phyloP scores from a whole-genome alignment of 176 grass and related monocot species.

The Juncus inflexus region DNA sequence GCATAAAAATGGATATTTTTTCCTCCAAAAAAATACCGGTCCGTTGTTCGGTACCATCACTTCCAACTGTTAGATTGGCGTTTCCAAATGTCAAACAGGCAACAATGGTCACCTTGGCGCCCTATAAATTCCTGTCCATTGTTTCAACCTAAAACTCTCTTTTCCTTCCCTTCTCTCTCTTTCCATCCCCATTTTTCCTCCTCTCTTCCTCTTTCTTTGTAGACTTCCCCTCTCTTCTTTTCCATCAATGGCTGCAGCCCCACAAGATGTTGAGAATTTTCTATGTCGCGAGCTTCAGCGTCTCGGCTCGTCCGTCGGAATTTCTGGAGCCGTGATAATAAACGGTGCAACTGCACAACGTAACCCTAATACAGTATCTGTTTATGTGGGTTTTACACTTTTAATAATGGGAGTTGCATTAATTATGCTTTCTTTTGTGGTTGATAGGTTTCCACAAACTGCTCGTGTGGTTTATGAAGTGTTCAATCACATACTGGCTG shows the following conservation, averaged over 20 bases:
- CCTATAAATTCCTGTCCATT: too few species aligned
- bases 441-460: background rate
- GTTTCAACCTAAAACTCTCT: too few species aligned
- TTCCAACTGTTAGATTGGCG: too few species aligned
- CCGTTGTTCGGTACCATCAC: too few species aligned
- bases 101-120: too few species aligned
- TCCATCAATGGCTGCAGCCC: background rate
- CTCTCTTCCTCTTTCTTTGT: background rate
- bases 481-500: background rate
- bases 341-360: background rate
- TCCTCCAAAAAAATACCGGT: too few species aligned
- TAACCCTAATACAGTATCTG: too few species aligned
- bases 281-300: background rate
- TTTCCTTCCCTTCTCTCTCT: too few species aligned
- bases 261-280: background rate
- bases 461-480: background rate
- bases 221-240: too few species aligned
- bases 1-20: too few species aligned
- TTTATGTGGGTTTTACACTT: constrained; percentile 1
- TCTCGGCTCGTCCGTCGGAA: background rate
- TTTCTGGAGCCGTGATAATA: background rate
- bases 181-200: too few species aligned
- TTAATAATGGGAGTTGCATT: background rate
- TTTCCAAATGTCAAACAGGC: too few species aligned
- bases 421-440: background rate